Base-by-base conservation (phyloP, 257 asterid species). In the Anisodus acutangulus region DNA sequence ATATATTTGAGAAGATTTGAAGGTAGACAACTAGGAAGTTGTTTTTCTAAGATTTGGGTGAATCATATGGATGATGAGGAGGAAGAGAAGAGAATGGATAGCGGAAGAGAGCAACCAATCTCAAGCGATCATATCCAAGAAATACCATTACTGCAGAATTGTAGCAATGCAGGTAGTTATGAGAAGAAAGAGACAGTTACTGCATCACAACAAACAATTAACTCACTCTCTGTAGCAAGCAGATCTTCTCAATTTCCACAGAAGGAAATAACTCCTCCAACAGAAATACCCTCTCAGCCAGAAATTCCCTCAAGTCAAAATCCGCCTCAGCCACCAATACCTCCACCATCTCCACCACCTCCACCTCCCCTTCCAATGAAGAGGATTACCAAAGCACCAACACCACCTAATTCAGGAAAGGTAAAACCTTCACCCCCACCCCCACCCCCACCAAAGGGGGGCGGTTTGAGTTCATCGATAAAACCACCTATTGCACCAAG, bases 1-100 rank as follows among this genome's bases (percentile, higher is more conserved):
- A 54, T 93, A 67, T 95, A 94, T 71, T 60, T 94, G 84, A 84
- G 94, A 82, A 90, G 72, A 82, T 41, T 87, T 17, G 90, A 90
- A 8, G 88, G 67, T 9, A 86, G 89, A n/a, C 80, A 88, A 15
- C 68, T 88, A 58, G 45, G 89, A 7, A 85, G 91, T 17, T 88
- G 94, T 67, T 92, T 91, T 68, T 91, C 97, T 0, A 93, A 91
- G 92, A 93, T 91, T 81, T 93, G 97, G 96, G 84, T 68, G 84
- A 92, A 92, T 89, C 95, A 92, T 5, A 90, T 90, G 81, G 81
- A 78, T 11, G 93, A 89, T 76, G 93, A 89, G 79, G 93, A 91
- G 83, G 93, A 92, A 84, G 88, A 86, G 80, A 89, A 87, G 90
- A 87, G 88, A 72, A 86, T 86, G 54, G 86, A 85, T 84, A 69